Percentiles rank a stretch among this genome's conserved stretches.
These are phyloP conservation scores for Pistacia vera DNA, from an alignment of 345 rosid genomes.

Conservation along the genomic window DNA sequence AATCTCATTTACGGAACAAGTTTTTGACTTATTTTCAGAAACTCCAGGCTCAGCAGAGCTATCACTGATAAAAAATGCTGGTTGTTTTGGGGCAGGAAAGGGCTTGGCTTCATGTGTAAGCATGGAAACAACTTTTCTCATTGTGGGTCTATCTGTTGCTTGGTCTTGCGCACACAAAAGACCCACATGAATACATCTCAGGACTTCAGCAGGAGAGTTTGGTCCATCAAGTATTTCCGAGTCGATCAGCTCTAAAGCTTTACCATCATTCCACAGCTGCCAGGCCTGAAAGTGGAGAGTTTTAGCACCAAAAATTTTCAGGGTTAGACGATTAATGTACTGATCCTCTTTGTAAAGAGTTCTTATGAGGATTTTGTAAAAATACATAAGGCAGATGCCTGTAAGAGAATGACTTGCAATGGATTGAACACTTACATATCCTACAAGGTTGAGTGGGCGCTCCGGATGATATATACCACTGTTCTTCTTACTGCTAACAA, in stretches of 20 bases:
- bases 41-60: background rate
- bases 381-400: too few species aligned
- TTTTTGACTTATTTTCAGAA: background rate
- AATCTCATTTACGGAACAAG: slow-evolving; percentile 18
- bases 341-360: background rate
- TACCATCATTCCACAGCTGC: slow-evolving; percentile 17
- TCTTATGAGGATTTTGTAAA: background rate
- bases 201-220: background rate
- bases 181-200: slow-evolving; percentile 16
- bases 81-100: background rate
- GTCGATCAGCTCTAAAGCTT: background rate
- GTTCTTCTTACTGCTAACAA: slow-evolving; percentile 11
- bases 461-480: slow-evolving; percentile 6
- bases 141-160: slow-evolving; percentile 18
- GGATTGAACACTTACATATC: slow-evolving; percentile 10
- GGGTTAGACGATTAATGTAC: too few species aligned
- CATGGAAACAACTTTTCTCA: slow-evolving; percentile 17
- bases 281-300: slow-evolving; percentile 16
- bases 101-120: background rate
- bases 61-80: slow-evolving; percentile 12
- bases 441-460: slow-evolving; percentile 11
- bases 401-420: too few species aligned
- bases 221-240: background rate
- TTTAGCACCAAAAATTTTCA: too few species aligned
- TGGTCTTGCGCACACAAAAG: slow-evolving; percentile 16